Conservation (phyloP, 148 eudicot genomes). For the Diospyros lotus region DNA sequence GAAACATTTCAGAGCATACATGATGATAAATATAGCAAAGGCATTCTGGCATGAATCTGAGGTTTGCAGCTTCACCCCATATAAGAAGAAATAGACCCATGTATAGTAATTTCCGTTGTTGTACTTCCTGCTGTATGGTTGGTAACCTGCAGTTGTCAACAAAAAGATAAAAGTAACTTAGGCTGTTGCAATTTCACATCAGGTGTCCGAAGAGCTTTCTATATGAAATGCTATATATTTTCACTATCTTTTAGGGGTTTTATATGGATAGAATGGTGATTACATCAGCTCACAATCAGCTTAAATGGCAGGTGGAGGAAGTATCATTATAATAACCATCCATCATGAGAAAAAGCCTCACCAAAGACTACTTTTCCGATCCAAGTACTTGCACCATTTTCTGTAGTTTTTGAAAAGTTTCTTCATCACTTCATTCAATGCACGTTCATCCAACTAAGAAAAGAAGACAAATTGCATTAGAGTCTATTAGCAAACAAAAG, state of each 20-base stretch:
- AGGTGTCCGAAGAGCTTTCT: too few species aligned
- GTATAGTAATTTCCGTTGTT: slow-evolving; percentile 88
- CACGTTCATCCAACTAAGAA: slow-evolving; percentile 90
- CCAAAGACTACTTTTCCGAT: slow-evolving; percentile 98
- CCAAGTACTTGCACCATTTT: slow-evolving; percentile 98
- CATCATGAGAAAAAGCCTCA: slow-evolving; percentile 13
- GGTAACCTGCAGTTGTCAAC: slow-evolving; percentile 65
- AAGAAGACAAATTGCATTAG: slow-evolving; percentile 8
- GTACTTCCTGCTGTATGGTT: slow-evolving; percentile 96
- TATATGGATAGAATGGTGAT: too few species aligned
- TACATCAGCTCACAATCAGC: too few species aligned
- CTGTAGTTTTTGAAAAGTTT: slow-evolving; percentile 97
- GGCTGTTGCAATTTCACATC: too few species aligned
- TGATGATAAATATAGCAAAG: slow-evolving; percentile 97
- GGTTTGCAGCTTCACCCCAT: slow-evolving; percentile 43
- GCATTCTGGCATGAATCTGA: slow-evolving; percentile 99
- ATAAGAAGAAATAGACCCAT: slow-evolving; percentile 86
- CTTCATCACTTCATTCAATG: slow-evolving; percentile 92
- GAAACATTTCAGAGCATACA: slow-evolving; percentile 40
- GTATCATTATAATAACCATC: too few species aligned
- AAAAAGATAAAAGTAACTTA: not conserved
- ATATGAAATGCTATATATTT: too few species aligned
- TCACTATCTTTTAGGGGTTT: too few species aligned
- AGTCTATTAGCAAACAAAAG: not conserved
- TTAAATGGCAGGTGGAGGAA: too few species aligned